These are phyloP conservation scores for Tricholoma matsutake DNA, from an alignment of 768 basidiomycete species.

Conservation along the genomic window DNA sequence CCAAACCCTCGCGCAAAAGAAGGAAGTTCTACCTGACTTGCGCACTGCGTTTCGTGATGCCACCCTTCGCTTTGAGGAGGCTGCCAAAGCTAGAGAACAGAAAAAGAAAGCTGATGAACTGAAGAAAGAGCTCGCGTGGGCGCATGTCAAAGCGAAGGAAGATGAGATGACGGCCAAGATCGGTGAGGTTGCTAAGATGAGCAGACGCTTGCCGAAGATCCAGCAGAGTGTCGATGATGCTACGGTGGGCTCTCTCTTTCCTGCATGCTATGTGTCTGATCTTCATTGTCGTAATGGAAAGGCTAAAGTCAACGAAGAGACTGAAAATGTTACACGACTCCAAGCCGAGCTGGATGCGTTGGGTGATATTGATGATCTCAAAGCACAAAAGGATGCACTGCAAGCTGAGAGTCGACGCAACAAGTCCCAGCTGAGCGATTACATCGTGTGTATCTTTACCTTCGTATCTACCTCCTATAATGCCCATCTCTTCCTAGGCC, in stretches of 20 bases:
- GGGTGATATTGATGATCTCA: slow-evolving; percentile 32
- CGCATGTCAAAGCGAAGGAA: slow-evolving; percentile 73
- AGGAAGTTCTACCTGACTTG: slow-evolving; percentile 77
- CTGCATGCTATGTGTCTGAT: background rate
- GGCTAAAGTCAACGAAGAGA: slow-evolving; percentile 29
- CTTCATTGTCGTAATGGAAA: slow-evolving; percentile 9
- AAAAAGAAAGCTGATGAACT: slow-evolving; percentile 64
- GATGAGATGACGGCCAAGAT: slow-evolving; percentile 44
- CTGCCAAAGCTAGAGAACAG: slow-evolving; percentile 69
- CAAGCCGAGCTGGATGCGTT: slow-evolving; percentile 30
- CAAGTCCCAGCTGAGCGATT: slow-evolving; percentile 38
- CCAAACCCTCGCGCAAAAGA: slow-evolving; percentile 66
- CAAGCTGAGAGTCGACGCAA: slow-evolving; percentile 44
- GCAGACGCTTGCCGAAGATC: slow-evolving; percentile 36
- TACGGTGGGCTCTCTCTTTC: slow-evolving; percentile 24
- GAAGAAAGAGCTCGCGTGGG: slow-evolving; percentile 85
- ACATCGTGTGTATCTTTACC: slow-evolving; percentile 34
- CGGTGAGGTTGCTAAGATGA: slow-evolving; percentile 33
- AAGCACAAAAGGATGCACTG: slow-evolving; percentile 42
- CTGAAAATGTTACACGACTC: slow-evolving; percentile 26
- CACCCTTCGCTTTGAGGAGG: slow-evolving; percentile 61
- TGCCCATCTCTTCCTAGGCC: slow-evolving; percentile 29
- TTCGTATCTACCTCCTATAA: background rate
- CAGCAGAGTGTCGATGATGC: slow-evolving; percentile 31
- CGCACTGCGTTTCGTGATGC: slow-evolving; percentile 56